Evolutionary conservation across 495 filamentous ascomycete genomes (phyloP), one percentile per base, ranked within the genome.

Genomic region (Lasiosphaeris hirsuta): DNA sequence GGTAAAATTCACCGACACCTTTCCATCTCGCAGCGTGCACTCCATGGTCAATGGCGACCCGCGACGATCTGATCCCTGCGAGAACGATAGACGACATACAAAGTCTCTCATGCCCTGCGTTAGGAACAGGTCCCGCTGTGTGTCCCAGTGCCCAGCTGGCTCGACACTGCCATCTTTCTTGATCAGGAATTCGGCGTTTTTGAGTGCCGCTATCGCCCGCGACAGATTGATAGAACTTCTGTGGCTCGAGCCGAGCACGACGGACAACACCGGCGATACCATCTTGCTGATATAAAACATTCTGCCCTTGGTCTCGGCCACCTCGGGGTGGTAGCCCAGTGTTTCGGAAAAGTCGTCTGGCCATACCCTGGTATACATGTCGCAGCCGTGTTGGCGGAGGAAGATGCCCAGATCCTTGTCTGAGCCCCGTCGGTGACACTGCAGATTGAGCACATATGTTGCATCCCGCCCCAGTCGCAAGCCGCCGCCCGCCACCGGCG

Each of bases 381-480:
- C 63, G 39, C 44, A 56, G 34, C 63, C 63, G 38, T 66, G 63
- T 40, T 66, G 48, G 13, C 51, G 60, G 17, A 66, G 39, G 30
- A 46, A 58, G 40, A 66, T 60, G 4, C 61, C 63, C 3, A 66
- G 19, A 4, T 38, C 50, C 35, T 19, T 36, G 7, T 17, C 19
- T 15, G 46, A 37, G 15, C 39, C 36, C 1, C 14, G 17, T 4
- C 38, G 50, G 10, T 55, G 44, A 39, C 63, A 66, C 13, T 48
- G 49, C 9, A 66, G 51, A 13, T 56, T 56, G n/a, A 66, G 47
- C 5, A 63, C 36, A 23, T 63, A 66, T 7, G 60, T 57, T 8
- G 40, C 58, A 10, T 54, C 43, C 0, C 37, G 17, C 10, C 46
- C 51, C 19, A 15, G 23, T 15, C 42, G 39, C 13, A 64, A 48